Conservation (phyloP, 306 rosid genomes). For the Corylus americana region DNA sequence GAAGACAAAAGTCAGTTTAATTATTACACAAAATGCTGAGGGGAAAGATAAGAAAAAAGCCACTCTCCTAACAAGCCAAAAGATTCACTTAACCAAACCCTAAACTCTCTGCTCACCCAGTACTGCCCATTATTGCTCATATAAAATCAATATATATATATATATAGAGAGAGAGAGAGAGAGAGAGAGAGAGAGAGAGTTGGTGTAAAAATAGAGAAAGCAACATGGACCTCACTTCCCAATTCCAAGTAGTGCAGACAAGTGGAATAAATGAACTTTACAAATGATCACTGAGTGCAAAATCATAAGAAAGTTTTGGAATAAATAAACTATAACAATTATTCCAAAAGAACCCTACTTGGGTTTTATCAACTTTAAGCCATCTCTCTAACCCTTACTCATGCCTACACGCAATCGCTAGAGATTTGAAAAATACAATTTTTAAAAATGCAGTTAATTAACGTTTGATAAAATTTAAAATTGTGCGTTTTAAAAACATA, state of each 20-base stretch:
- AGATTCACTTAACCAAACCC: constrained; percentile 30
- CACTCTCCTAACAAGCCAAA: constrained; percentile 20
- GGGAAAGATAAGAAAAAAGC: constrained; percentile 14
- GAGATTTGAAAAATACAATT: too few species aligned
- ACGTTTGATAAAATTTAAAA: too few species aligned
- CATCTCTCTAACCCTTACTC: constrained; percentile 1
- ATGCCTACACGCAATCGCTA: too few species aligned
- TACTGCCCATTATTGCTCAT: constrained; percentile 15
- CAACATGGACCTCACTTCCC: constrained; percentile 35
- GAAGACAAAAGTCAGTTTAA: constrained; percentile 21
- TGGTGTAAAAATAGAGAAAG: constrained; percentile 8
- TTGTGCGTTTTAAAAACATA: too few species aligned
- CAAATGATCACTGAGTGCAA: constrained; percentile 26
- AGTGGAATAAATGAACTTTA: constrained; percentile 1
- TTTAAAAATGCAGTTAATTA: too few species aligned
- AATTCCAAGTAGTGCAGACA: constrained; percentile 40
- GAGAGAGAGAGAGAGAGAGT: constrained; percentile 4
- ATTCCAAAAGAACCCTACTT: background rate
- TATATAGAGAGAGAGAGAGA: too few species aligned
- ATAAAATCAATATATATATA: background rate
- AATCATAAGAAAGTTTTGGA: constrained; percentile 13
- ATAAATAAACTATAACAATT: background rate
- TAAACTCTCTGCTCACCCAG: background rate
- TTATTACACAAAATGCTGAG: background rate
- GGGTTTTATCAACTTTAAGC: constrained; percentile 25